These are phyloP conservation scores for Phaffomyces antillensis DNA, from an alignment of 805 yeast genomes.

Conservation along the genomic window DNA sequence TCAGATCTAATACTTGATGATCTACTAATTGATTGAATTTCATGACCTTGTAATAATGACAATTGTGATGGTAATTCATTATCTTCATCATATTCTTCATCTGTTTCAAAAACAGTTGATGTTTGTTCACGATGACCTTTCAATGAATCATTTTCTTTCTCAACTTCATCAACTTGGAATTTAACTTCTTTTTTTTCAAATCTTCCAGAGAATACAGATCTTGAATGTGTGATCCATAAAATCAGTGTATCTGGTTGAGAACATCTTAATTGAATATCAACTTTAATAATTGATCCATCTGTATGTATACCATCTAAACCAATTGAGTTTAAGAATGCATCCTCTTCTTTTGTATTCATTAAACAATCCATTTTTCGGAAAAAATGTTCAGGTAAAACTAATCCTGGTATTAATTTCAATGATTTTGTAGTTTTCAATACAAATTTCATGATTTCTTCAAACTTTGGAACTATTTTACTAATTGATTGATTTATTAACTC, in stretches of 20 bases:
- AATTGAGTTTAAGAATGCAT: conserved; percentile 51
- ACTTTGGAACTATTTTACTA: conserved; percentile 55
- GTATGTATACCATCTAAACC: conserved; percentile 66
- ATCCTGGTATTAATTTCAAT: conserved; percentile 46
- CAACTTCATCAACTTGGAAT: conserved; percentile 6
- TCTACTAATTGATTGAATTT: conserved; percentile 22
- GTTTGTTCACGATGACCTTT: neutral
- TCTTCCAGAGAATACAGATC: conserved; percentile 27
- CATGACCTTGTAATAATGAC: conserved; percentile 32
- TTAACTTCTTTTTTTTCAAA: conserved; percentile 11
- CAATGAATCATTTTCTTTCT: neutral
- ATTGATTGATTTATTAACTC: conserved; percentile 41
- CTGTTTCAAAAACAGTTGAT: conserved; percentile 8
- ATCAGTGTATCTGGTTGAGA: conserved; percentile 50
- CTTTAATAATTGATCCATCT: conserved; percentile 56
- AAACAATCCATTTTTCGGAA: conserved; percentile 55
- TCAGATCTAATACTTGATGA: conserved; percentile 21
- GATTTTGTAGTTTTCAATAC: conserved; percentile 30
- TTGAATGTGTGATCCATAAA: conserved; percentile 83
- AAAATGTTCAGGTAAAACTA: conserved; percentile 87
- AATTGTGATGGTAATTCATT: conserved; percentile 33
- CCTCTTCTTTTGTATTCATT: conserved; percentile 29
- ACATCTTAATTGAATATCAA: conserved; percentile 80
- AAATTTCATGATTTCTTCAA: conserved; percentile 33
- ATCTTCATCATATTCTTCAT: conserved; percentile 26